A percentile compares a stretch with the other conserved stretches of the same genome.
These are phyloP conservation scores for Colletotrichum musae DNA, from an alignment of 2,329 filamentous ascomycete genomes.

Conservation along the genomic window DNA sequence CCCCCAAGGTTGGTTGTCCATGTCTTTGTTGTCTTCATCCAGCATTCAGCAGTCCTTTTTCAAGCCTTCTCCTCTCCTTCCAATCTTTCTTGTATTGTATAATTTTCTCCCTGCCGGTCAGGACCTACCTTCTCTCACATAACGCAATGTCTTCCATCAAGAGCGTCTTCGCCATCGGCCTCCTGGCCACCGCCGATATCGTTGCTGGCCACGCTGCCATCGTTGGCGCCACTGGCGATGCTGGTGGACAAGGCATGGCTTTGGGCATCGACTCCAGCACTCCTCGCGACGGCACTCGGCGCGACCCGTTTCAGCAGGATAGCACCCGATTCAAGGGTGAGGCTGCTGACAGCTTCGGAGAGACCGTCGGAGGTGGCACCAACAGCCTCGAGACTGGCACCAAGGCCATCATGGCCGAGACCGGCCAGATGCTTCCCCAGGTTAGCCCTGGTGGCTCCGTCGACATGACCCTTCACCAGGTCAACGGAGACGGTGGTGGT, in stretches of 20 bases:
- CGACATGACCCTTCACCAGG: slow-evolving; percentile 76
- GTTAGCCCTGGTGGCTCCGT: slow-evolving; percentile 69
- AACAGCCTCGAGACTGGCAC: slow-evolving; percentile 72
- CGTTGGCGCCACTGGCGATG: slow-evolving; percentile 69
- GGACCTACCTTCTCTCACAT: slow-evolving; percentile 35
- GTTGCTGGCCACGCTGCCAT: slow-evolving; percentile 75
- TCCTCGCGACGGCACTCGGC: slow-evolving; percentile 72
- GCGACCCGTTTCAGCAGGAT: slow-evolving; percentile 75
- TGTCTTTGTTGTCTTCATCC: slow-evolving; percentile 8
- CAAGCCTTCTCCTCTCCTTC: slow-evolving; percentile 32
- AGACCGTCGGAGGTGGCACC: slow-evolving; percentile 70
- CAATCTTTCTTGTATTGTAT: slow-evolving; percentile 38
- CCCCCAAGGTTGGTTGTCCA: neutral
- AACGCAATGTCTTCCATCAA: slow-evolving; percentile 51
- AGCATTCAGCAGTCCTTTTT: slow-evolving; percentile 29
- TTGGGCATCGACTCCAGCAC: slow-evolving; percentile 67
- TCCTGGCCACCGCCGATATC: slow-evolving; percentile 68
- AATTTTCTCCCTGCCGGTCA: slow-evolving; percentile 39
- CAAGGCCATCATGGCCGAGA: slow-evolving; percentile 69
- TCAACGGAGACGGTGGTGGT: slow-evolving; percentile 77
- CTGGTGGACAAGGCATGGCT: slow-evolving; percentile 68
- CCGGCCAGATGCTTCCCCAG: slow-evolving; percentile 71
- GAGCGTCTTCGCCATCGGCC: slow-evolving; percentile 57
- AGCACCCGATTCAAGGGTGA: slow-evolving; percentile 72
- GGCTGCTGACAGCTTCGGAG: slow-evolving; percentile 67